Conservation (phyloP, 208 protist species). For the Acanthamoeba sp. region DNA sequence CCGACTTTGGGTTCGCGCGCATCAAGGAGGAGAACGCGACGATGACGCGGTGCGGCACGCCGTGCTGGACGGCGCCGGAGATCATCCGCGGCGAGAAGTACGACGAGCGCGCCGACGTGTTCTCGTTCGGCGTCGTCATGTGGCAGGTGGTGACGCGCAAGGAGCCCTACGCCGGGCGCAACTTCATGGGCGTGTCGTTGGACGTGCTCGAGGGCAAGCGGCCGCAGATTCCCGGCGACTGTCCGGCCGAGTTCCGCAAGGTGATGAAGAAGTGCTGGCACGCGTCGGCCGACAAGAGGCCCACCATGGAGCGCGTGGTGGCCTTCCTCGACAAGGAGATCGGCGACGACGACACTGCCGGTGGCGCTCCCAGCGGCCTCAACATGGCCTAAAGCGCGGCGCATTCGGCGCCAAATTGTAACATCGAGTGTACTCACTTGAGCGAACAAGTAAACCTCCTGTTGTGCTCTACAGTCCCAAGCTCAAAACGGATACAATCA, state of each 20-base stretch:
- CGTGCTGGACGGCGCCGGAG: not conserved
- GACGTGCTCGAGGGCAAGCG: constrained; percentile 72
- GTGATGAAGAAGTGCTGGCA: constrained; percentile 82
- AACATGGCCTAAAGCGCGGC: too few species aligned
- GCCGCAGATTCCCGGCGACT: constrained; percentile 76
- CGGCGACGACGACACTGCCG: not conserved
- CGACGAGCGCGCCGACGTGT: constrained; percentile 84
- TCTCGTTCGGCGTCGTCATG: constrained; percentile 87
- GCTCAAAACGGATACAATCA: too few species aligned
- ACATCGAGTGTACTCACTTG: too few species aligned
- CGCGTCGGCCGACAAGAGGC: constrained; percentile 9
- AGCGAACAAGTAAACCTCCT: too few species aligned
- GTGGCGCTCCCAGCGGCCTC: too few species aligned
- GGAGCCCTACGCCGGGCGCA: not conserved
- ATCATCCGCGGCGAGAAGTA: constrained; percentile 8
- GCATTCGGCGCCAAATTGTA: too few species aligned
- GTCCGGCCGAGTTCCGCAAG: constrained; percentile 35
- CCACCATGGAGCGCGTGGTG: constrained; percentile 1
- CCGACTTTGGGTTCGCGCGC: not conserved
- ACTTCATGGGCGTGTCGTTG: not conserved
- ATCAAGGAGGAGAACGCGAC: constrained; percentile 20
- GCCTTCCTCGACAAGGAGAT: not conserved
- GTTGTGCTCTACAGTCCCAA: too few species aligned
- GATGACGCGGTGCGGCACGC: not conserved
- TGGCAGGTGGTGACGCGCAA: constrained; percentile 83